These are phyloP conservation scores for Pilaira anomala DNA, from an alignment of 192 early-diverging fungal species.

Conservation along the genomic window DNA sequence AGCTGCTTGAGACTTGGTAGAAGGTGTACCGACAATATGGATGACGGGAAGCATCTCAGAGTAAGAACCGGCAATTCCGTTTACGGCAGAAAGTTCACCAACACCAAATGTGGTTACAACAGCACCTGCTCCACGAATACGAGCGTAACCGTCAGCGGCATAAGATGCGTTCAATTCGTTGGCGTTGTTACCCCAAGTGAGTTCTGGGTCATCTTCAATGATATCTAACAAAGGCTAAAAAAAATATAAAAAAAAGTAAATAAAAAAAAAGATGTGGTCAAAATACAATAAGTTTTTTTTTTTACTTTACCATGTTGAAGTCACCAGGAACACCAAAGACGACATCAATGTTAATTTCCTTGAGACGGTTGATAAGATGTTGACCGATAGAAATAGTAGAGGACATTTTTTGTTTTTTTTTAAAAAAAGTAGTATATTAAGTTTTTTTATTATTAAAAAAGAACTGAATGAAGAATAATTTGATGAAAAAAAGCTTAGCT, in stretches of 20 bases:
- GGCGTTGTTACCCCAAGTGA: slow-evolving; percentile 40
- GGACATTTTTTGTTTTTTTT: no score
- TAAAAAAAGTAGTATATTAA: no score
- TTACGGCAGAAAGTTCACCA: slow-evolving; percentile 41
- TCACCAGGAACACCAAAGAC: slow-evolving; percentile 49
- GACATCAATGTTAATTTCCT: slow-evolving; percentile 40
- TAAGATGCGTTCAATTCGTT: slow-evolving; percentile 44
- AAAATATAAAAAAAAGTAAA: not conserved
- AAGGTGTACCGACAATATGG: slow-evolving; percentile 50
- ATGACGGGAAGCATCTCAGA: slow-evolving; percentile 50
- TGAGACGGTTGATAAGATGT: slow-evolving; percentile 40
- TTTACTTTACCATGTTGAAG: slow-evolving; percentile 38
- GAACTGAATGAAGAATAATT: no score
- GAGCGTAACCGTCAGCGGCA: slow-evolving; percentile 48
- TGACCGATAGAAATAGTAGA: slow-evolving; percentile 28
- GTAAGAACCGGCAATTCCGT: slow-evolving; percentile 46
- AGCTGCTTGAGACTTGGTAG: slow-evolving; percentile 39
- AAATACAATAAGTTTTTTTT: no score
- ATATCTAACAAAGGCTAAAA: slow-evolving; percentile 25
- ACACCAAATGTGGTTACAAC: slow-evolving; percentile 49
- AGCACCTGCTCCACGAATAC: slow-evolving; percentile 38
- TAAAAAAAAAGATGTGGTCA: not conserved
- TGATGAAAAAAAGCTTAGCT: no score
- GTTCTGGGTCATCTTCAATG: slow-evolving; percentile 35
- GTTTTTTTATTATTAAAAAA: no score